Conservation (phyloP, 306 rosid species). For the Mimosa pudica region DNA sequence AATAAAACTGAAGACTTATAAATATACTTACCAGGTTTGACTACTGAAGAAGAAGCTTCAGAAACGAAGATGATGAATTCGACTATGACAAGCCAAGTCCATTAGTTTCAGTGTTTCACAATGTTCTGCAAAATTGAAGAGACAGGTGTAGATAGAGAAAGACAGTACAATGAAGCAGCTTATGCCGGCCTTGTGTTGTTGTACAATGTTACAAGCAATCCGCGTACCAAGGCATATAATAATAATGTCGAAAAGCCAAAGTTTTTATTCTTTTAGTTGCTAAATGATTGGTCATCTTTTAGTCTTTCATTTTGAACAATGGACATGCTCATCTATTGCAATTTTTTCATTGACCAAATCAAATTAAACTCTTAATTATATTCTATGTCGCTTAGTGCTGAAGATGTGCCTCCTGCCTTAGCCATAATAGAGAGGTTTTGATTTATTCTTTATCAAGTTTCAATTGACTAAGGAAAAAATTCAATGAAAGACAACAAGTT, state of each 20-base stretch:
- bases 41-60: conserved; percentile 1
- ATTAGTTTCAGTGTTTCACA: not conserved
- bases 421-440: not conserved
- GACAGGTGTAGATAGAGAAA: conserved; percentile 3
- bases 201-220: conserved; percentile 48
- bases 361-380: not conserved
- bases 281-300: not conserved
- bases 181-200: conserved; percentile 53
- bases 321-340: not conserved
- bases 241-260: conserved; percentile 15
- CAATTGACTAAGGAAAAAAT: not conserved
- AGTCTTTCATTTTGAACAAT: not conserved
- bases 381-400: not conserved
- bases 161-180: conserved; percentile 37
- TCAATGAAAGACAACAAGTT: not conserved
- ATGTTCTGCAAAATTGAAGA: not conserved
- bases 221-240: conserved; percentile 42
- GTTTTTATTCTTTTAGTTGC: not conserved
- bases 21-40: conserved; percentile 22
- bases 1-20: not conserved
- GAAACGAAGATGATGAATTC: conserved; percentile 24
- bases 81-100: conserved; percentile 2
- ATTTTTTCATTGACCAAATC: not conserved
- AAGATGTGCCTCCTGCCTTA: not conserved
- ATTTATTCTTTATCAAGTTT: not conserved